Conservation (phyloP, 495 filamentous ascomycete genomes). For the Chaetomidium leptoderma region DNA sequence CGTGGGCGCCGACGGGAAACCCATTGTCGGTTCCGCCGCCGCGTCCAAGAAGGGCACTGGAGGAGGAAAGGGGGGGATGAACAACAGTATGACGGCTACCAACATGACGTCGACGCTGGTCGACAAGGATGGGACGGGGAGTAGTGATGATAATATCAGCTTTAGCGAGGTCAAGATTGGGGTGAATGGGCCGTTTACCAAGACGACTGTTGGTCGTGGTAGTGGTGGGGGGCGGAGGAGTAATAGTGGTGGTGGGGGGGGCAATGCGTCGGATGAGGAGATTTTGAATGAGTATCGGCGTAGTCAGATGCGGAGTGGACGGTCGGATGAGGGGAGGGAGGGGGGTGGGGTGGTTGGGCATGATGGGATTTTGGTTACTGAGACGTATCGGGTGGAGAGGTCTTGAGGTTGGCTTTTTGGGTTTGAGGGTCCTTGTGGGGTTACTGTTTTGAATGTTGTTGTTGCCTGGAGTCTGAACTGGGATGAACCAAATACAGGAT, state of each 20-base stretch:
- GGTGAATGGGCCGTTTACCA: slow-evolving; percentile 10
- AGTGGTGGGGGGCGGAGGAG: no score
- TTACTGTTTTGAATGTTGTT: no score
- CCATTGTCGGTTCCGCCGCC: not conserved
- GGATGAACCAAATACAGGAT: not conserved
- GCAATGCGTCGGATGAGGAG: slow-evolving; percentile 10
- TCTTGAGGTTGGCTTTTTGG: no score
- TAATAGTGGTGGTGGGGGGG: not conserved
- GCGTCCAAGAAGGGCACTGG: not conserved
- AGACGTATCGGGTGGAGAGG: slow-evolving; percentile 12
- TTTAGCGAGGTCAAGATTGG: slow-evolving; percentile 16
- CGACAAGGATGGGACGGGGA: not conserved
- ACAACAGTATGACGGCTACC: not conserved
- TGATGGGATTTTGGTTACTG: slow-evolving; percentile 13
- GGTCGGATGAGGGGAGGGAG: not conserved
- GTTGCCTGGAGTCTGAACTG: not conserved
- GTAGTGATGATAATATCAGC: slow-evolving; percentile 4
- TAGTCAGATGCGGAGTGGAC: not conserved
- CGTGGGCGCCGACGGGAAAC: slow-evolving; percentile 8
- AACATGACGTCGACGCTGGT: not conserved
- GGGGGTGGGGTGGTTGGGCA: not conserved
- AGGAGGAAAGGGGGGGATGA: not conserved
- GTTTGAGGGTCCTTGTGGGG: not conserved
- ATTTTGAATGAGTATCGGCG: slow-evolving; percentile 12
- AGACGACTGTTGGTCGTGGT: slow-evolving; percentile 11